Evolutionary conservation across 306 rosid species (phyloP).

Genomic region (Trifolium fragiferum): DNA sequence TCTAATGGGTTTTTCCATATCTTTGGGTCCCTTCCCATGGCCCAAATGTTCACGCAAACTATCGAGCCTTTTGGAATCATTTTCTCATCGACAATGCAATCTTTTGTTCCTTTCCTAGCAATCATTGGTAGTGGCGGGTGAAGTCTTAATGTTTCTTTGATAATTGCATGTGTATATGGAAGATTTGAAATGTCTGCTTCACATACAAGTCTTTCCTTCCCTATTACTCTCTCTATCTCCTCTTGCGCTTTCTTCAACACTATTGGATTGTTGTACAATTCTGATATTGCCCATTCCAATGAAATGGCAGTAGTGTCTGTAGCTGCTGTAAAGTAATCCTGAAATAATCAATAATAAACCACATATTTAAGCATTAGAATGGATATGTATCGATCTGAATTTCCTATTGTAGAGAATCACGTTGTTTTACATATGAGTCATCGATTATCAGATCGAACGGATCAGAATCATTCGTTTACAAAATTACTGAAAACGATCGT

Average conservation of each 20-base stretch:
- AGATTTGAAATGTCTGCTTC: slow-evolving; percentile 55
- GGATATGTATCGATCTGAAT: too few relatives aligned
- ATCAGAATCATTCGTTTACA: too few relatives aligned
- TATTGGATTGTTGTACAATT: slow-evolving; percentile 55
- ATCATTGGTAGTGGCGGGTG: slow-evolving; percentile 38
- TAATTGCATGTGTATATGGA: slow-evolving; percentile 51
- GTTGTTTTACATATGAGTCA: too few relatives aligned
- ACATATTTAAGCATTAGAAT: too few relatives aligned
- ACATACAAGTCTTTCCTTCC: slow-evolving; percentile 38
- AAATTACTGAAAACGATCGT: too few relatives aligned
- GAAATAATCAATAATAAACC: too few relatives aligned
- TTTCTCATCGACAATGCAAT: slow-evolving; percentile 37
- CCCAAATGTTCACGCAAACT: slow-evolving; percentile 45
- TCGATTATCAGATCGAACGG: too few relatives aligned
- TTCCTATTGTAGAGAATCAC: too few relatives aligned
- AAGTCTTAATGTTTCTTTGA: neutral
- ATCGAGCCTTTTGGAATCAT: slow-evolving; percentile 40
- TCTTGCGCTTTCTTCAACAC: slow-evolving; percentile 47
- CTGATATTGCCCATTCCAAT: slow-evolving; percentile 56
- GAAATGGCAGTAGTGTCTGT: slow-evolving; percentile 46
- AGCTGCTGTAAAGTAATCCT: slow-evolving; percentile 52
- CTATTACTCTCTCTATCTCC: slow-evolving; percentile 49
- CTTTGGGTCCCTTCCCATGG: slow-evolving; percentile 57
- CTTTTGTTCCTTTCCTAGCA: slow-evolving; percentile 44
- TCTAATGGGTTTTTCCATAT: slow-evolving; percentile 48